Conservation (phyloP, 2,329 filamentous ascomycete species). For the Macrophomina phaseolina region DNA sequence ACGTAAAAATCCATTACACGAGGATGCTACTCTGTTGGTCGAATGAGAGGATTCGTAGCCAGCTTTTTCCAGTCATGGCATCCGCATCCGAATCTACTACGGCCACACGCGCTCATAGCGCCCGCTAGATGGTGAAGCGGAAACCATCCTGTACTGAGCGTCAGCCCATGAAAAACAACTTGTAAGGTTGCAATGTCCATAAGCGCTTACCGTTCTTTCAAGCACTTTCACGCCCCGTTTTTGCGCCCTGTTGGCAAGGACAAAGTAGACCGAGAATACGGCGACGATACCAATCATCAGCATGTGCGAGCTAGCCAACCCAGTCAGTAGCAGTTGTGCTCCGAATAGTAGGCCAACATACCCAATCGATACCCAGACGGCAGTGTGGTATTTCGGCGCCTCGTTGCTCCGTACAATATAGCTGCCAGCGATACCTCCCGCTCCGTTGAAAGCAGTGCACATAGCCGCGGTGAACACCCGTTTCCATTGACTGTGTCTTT, state of each 20-base stretch:
- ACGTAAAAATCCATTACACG: too few species aligned
- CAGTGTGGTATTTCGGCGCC: constrained; percentile 67
- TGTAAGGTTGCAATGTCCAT: constrained; percentile 2
- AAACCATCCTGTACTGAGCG: constrained; percentile 46
- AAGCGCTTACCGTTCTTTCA: constrained; percentile 49
- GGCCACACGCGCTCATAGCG: constrained; percentile 8
- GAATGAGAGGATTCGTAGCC: too few species aligned
- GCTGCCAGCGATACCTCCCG: constrained; percentile 68
- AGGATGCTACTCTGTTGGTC: too few species aligned
- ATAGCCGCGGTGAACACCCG: constrained; percentile 65
- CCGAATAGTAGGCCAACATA: constrained; percentile 31
- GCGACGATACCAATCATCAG: constrained; percentile 62
- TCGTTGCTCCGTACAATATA: constrained; percentile 68
- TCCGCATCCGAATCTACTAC: background rate
- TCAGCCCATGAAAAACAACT: background rate
- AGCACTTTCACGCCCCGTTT: constrained; percentile 54
- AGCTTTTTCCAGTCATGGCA: too few species aligned
- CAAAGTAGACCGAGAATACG: constrained; percentile 61
- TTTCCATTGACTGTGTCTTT: constrained; percentile 64
- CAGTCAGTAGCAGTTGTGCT: background rate
- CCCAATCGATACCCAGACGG: constrained; percentile 71
- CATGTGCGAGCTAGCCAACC: constrained; percentile 56
- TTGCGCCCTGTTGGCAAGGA: constrained; percentile 57
- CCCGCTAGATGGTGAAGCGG: constrained; percentile 49
- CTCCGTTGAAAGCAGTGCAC: constrained; percentile 66